A percentile compares a stretch with the other conserved stretches of the same genome.
phyloP scores from a whole-genome alignment of 1,284 basidiomycete genomes.

The Taiwanofungus camphoratus region DNA sequence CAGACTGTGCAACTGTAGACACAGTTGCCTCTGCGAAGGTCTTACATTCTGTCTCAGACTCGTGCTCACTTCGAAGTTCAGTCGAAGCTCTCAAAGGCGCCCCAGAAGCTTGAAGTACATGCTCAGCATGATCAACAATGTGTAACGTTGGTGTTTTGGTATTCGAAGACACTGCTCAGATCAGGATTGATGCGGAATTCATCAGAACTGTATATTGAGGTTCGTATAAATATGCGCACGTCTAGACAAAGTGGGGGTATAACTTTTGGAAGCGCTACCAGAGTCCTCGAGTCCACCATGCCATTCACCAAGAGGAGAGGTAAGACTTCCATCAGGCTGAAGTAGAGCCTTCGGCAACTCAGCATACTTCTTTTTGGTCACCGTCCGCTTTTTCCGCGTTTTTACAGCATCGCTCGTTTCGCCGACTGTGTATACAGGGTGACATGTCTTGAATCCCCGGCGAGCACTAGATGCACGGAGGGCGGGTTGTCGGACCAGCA shows the following conservation, averaged over 20 bases:
- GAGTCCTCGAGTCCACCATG: constrained; percentile 18
- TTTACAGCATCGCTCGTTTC: constrained; percentile 1
- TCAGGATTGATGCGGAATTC: no score
- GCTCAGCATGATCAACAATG: background rate
- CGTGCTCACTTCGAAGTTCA: no score
- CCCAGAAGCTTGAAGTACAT: background rate
- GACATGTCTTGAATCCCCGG: constrained; percentile 2
- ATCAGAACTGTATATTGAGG: no score
- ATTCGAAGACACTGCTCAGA: no score
- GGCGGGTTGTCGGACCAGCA: background rate
- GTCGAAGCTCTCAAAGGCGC: background rate
- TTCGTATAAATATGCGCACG: constrained; percentile 17
- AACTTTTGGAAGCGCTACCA: constrained; percentile 5
- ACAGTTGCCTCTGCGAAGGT: no score
- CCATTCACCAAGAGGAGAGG: constrained; percentile 21
- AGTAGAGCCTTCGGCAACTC: constrained; percentile 48
- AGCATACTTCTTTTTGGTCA: constrained; percentile 46
- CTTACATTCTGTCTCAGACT: no score
- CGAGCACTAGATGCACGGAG: background rate
- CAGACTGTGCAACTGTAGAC: no score
- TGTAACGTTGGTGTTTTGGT: background rate
- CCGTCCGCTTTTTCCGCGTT: constrained; percentile 14
- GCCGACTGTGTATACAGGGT: background rate
- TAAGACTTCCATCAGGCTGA: constrained; percentile 33
- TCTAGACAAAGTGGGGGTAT: constrained; percentile 5